Evolutionary conservation across 2,329 filamentous ascomycete species (phyloP), one percentile per base, ranked within the genome.

Genomic region (Verticillium nonalfalfae): DNA sequence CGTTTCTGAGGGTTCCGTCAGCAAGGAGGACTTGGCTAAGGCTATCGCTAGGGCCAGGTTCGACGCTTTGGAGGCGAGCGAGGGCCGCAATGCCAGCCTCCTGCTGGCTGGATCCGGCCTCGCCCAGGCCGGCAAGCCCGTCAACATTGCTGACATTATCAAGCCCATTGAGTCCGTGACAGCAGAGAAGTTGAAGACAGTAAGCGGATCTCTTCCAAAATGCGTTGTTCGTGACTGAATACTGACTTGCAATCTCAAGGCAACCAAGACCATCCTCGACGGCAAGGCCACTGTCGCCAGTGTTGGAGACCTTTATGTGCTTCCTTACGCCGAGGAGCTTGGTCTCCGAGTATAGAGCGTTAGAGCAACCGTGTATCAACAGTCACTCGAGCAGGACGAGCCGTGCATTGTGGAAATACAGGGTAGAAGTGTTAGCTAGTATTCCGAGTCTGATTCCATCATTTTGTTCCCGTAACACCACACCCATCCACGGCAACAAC

Each of bases 21-120:
- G 83, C 76, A 89, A 90, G 74, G 95, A 99, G 77, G 90, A 95
- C 65, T 83, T 98, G 73, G 86, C 88, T 76, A 98, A 97, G 85
- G 95, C 95, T 59, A 86, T 93, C 74, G 91, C 94, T 63, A 88
- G 90, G 71, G 95, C 95, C 72, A 98, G 97, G 80, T 99, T 97
- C 80, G 88, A 90, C 74, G 89, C 92, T 67, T 83, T 98, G 60
- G 91, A 96, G 72, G 85, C 87, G 66, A 90, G 88, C 68, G 90
- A 97, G 79, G 87, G 88, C 70, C 86, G 90, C 66, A 85, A 88
- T 68, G 84, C 88, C 61, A 91, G 91, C 68, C 81, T 98, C 63
- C 87, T 96, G 71, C 84, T 91, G 65, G 93, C 93, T 66, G 95
- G 95, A 65, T 87, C 91, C 70, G 90, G 91, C 67, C 85, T 97